These are phyloP conservation scores for Podila minutissima DNA, from an alignment of 192 early-diverging fungal genomes.

Conservation along the genomic window DNA sequence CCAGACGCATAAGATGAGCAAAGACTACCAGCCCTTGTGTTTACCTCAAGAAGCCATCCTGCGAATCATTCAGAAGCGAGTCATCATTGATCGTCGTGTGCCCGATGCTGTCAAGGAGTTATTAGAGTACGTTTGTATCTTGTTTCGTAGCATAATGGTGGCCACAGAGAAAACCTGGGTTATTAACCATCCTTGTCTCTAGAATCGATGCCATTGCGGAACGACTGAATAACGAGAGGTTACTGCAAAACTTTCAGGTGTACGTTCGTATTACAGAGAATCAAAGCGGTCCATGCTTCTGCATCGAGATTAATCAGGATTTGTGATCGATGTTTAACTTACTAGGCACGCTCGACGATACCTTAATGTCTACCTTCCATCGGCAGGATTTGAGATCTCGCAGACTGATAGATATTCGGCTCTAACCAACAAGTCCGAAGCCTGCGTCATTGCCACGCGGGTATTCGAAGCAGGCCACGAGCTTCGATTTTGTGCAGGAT, in stretches of 20 bases:
- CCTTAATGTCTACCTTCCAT: slow-evolving; percentile 57
- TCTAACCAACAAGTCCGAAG: slow-evolving; percentile 56
- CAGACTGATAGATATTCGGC: slow-evolving; percentile 62
- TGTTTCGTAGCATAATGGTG: not conserved
- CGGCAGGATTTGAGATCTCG: slow-evolving; percentile 66
- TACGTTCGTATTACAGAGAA: slow-evolving; percentile 16
- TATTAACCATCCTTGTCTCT: slow-evolving; percentile 5
- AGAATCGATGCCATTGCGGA: slow-evolving; percentile 52
- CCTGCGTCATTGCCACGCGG: slow-evolving; percentile 64
- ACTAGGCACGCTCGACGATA: slow-evolving; percentile 48
- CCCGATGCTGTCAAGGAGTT: slow-evolving; percentile 55
- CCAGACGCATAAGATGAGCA: slow-evolving; percentile 59
- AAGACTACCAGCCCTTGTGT: slow-evolving; percentile 37
- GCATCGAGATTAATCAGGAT: too few species aligned
- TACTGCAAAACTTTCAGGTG: slow-evolving; percentile 55
- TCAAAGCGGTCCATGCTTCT: not conserved
- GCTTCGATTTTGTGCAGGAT: slow-evolving; percentile 60
- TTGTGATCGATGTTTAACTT: not conserved
- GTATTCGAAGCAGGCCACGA: slow-evolving; percentile 58
- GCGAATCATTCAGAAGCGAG: slow-evolving; percentile 51
- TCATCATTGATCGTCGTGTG: slow-evolving; percentile 45
- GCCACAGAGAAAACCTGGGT: not conserved
- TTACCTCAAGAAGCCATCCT: slow-evolving; percentile 32
- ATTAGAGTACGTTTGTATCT: slow-evolving; percentile 46
- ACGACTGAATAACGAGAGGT: slow-evolving; percentile 37